Evolutionary conservation across 257 asterid species (phyloP).

Genomic region (Haberlea rhodopensis): DNA sequence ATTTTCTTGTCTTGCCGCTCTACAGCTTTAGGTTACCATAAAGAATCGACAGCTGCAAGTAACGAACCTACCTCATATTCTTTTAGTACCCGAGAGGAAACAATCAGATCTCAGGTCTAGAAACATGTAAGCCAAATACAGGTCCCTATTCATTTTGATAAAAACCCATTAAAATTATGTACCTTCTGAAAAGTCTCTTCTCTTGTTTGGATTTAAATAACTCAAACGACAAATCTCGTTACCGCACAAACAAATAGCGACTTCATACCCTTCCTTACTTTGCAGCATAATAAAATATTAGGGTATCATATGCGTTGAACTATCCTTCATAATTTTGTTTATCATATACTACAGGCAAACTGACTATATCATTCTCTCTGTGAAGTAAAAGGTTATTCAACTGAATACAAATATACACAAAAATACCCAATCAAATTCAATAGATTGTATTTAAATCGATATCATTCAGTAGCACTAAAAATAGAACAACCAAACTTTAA

Average conservation of each 20-base stretch:
- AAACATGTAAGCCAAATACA: no score
- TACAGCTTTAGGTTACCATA: no score
- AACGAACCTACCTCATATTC: no score
- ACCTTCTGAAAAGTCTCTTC: conserved; percentile 98
- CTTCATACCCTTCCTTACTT: conserved; percentile 99
- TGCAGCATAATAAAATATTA: conserved; percentile 27
- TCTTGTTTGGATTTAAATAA: conserved; percentile 83
- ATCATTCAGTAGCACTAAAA: neutral
- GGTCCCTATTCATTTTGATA: no score
- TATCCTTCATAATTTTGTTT: neutral
- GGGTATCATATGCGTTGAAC: neutral
- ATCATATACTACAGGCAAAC: neutral
- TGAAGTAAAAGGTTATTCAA: neutral
- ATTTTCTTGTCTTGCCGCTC: no score
- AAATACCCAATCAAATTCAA: neutral
- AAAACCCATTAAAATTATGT: conserved; percentile 26
- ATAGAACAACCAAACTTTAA: neutral
- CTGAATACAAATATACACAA: neutral
- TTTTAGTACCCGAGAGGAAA: no score
- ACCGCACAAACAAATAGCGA: conserved; percentile 96
- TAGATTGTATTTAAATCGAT: neutral
- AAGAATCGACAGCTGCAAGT: no score
- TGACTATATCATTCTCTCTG: neutral
- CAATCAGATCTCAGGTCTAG: no score
- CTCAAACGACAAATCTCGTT: conserved; percentile 99